A percentile compares a stretch with the other conserved stretches of the same genome.
Conservation (phyloP, 805 yeast genomes). For the Martiniozyma abietophila region DNA sequence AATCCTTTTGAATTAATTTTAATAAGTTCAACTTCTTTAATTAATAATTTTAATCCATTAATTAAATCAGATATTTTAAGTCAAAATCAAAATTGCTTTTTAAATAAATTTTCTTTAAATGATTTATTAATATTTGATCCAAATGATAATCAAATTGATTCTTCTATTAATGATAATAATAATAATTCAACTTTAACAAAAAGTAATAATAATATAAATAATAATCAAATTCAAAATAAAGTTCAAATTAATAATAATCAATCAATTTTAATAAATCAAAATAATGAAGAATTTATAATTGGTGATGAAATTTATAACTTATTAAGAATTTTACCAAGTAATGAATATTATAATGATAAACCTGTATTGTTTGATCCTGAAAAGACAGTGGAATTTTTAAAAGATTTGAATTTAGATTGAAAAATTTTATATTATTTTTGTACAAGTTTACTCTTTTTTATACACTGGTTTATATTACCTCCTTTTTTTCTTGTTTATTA, state of each 20-base stretch:
- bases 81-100: conserved; percentile 4
- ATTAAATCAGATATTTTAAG: conserved; percentile 26
- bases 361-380: conserved; percentile 46
- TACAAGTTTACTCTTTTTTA: too few species aligned
- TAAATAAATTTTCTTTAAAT: too few species aligned
- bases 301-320: conserved; percentile 39
- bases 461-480: too few species aligned
- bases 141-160: background rate
- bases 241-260: conserved; percentile 15
- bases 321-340: conserved; percentile 50
- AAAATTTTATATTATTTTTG: too few species aligned
- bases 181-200: background rate
- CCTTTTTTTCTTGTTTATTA: too few species aligned
- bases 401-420: conserved; percentile 24
- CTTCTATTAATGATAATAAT: conserved; percentile 15
- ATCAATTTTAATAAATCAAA: conserved; percentile 5
- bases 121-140: too few species aligned
- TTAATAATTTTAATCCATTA: conserved; percentile 23
- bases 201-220: background rate
- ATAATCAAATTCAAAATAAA: conserved; percentile 11
- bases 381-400: conserved; percentile 34
- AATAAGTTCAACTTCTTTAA: conserved; percentile 14
- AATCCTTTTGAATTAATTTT: conserved; percentile 23
- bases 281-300: conserved; percentile 20
- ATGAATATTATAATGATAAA: conserved; percentile 38